Conservation (phyloP, 2,329 filamentous ascomycete genomes). For the Arthrocladium fulminans region DNA sequence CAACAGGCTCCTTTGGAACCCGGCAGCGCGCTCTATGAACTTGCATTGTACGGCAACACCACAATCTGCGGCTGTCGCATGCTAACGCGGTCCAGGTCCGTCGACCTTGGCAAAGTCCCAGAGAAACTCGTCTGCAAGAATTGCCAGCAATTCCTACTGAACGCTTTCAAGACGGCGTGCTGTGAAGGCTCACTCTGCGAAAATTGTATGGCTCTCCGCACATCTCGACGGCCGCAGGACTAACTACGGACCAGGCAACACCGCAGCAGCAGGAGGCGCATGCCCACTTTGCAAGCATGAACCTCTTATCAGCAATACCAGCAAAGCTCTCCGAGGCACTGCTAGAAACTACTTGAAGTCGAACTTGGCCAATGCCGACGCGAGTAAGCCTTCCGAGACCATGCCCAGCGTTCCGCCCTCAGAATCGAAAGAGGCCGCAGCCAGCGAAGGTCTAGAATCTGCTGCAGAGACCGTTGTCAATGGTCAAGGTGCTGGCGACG, state of each 20-base stretch:
- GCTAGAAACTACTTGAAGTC: slow-evolving; percentile 85
- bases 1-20: slow-evolving; percentile 2
- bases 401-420: background rate
- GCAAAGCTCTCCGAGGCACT: slow-evolving; percentile 85
- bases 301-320: slow-evolving; percentile 79
- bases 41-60: slow-evolving; percentile 20
- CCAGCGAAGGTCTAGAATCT: background rate
- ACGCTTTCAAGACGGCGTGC: slow-evolving; percentile 84
- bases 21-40: slow-evolving; percentile 17
- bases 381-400: background rate
- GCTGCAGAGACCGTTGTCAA: background rate
- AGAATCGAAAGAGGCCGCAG: background rate
- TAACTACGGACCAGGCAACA: slow-evolving; percentile 16
- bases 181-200: slow-evolving; percentile 95
- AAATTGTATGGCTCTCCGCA: slow-evolving; percentile 53
- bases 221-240: background rate
- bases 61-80: background rate
- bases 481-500: slow-evolving; percentile 9
- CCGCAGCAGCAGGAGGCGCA: slow-evolving; percentile 55
- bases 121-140: slow-evolving; percentile 91
- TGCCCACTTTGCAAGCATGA: slow-evolving; percentile 92
- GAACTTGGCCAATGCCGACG: slow-evolving; percentile 34
- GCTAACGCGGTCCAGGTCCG: slow-evolving; percentile 47
- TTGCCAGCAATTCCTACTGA: slow-evolving; percentile 82
- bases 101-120: slow-evolving; percentile 78